Percentiles rank a stretch among this genome's conserved stretches.
These are phyloP conservation scores for Nothophytophthora sp. DNA, from an alignment of 352 stramenopile species.

Conservation along the genomic window DNA sequence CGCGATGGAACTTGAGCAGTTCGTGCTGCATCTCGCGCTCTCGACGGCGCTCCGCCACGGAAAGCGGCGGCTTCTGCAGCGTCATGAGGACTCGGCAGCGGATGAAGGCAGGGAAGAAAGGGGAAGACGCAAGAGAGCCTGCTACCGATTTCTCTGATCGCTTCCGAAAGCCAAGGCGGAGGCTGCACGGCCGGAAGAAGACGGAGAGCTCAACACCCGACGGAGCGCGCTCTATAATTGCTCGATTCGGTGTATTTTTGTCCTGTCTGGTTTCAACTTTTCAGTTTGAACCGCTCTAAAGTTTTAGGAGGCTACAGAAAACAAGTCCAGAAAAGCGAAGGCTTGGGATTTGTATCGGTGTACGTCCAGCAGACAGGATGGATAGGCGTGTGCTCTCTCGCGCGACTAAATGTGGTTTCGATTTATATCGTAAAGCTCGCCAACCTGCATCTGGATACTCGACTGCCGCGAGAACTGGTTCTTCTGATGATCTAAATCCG, in stretches of 20 bases:
- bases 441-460: too few relatives aligned
- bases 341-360: too few relatives aligned
- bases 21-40: slow-evolving; percentile 75
- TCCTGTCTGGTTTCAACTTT: slow-evolving; percentile 13
- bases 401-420: too few relatives aligned
- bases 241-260: slow-evolving; percentile 20
- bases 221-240: slow-evolving; percentile 8
- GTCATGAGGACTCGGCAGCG: slow-evolving; percentile 9
- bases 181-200: neutral
- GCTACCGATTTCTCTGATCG: slow-evolving; percentile 16
- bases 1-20: slow-evolving; percentile 65
- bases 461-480: too few relatives aligned
- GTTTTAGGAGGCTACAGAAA: too few relatives aligned
- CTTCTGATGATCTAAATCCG: too few relatives aligned
- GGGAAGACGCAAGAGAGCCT: slow-evolving; percentile 4
- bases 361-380: too few relatives aligned
- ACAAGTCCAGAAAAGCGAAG: too few relatives aligned
- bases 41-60: slow-evolving; percentile 27
- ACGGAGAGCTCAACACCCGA: neutral
- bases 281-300: too few relatives aligned
- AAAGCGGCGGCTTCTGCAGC: slow-evolving; percentile 14
- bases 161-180: neutral
- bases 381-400: too few relatives aligned
- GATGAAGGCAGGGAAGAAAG: neutral
- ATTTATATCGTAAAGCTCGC: too few relatives aligned